phyloP scores from a whole-genome alignment of 768 basidiomycete species.

The Lactifluus hygrophoroides region DNA sequence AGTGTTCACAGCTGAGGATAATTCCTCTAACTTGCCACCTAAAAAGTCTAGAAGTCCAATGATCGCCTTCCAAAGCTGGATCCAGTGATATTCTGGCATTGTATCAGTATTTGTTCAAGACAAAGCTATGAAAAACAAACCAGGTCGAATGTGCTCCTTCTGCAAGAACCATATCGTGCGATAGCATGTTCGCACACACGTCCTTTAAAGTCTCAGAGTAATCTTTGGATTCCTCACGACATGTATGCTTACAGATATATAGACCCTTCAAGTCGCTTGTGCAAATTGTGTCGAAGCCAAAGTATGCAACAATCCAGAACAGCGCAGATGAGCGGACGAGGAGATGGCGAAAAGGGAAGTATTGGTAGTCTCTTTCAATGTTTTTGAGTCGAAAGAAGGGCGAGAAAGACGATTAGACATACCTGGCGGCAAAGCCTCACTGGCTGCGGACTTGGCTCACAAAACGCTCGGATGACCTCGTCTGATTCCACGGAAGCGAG shows the following conservation, averaged over 20 bases:
- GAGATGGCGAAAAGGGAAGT: slow-evolving; percentile 34
- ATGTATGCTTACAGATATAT: slow-evolving; percentile 42
- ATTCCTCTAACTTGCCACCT: slow-evolving; percentile 42
- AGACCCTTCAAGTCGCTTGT: slow-evolving; percentile 48
- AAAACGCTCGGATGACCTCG: slow-evolving; percentile 39
- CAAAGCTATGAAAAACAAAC: slow-evolving; percentile 30
- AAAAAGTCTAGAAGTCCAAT: slow-evolving; percentile 49
- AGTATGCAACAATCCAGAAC: slow-evolving; percentile 60
- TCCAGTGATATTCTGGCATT: slow-evolving; percentile 55
- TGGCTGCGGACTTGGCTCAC: slow-evolving; percentile 31
- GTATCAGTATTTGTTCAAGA: background rate
- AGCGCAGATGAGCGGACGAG: slow-evolving; percentile 44
- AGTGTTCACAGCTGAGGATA: slow-evolving; percentile 45
- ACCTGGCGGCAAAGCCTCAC: slow-evolving; percentile 62
- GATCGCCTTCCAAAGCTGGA: slow-evolving; percentile 52
- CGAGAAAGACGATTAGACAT: slow-evolving; percentile 11
- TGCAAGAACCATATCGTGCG: slow-evolving; percentile 51
- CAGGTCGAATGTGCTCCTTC: slow-evolving; percentile 43
- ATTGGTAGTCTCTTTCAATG: slow-evolving; percentile 40
- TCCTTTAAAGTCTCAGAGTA: slow-evolving; percentile 29
- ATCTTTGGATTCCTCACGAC: background rate
- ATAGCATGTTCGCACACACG: slow-evolving; percentile 47
- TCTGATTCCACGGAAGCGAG: slow-evolving; percentile 44
- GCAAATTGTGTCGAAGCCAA: slow-evolving; percentile 64
- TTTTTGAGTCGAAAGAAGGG: background rate